Percentiles rank a stretch among this genome's conserved stretches.
Evolutionary conservation across 2,329 filamentous ascomycete species (phyloP).

Genomic region (Byssochlamys sp.): DNA sequence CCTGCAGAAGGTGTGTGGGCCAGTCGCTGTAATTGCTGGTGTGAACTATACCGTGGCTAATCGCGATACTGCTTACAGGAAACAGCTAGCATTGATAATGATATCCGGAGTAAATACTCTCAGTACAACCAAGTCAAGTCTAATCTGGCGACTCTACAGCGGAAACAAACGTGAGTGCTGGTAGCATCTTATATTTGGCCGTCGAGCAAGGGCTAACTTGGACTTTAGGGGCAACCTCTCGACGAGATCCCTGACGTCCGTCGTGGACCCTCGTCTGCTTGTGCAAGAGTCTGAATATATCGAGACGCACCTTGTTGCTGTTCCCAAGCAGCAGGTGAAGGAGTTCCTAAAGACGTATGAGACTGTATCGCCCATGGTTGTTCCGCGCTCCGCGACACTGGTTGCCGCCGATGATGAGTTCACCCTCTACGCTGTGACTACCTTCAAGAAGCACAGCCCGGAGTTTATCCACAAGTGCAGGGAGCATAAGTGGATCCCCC

Average conservation of each 20-base stretch:
- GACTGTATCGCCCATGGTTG: conserved; percentile 78
- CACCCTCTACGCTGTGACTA: conserved; percentile 74
- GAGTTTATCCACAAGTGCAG: conserved; percentile 89
- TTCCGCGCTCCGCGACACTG: conserved; percentile 73
- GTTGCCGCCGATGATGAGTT: conserved; percentile 85
- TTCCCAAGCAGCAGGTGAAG: conserved; percentile 69
- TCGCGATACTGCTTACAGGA: conserved; percentile 47
- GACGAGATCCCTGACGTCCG: conserved; percentile 82
- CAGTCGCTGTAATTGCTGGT: not conserved
- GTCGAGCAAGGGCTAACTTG: conserved; percentile 1
- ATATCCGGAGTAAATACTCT: conserved; percentile 86
- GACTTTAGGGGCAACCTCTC: conserved; percentile 69
- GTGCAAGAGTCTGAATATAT: conserved; percentile 91
- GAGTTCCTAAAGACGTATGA: conserved; percentile 88
- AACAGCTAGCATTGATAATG: conserved; percentile 82
- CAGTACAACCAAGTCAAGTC: conserved; percentile 90
- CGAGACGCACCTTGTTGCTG: conserved; percentile 85
- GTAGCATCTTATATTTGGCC: not conserved
- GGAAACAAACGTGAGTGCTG: conserved; percentile 67
- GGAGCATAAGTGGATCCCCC: conserved; percentile 87
- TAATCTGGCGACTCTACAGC: conserved; percentile 67
- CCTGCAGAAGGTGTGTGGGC: conserved; percentile 63
- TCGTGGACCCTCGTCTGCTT: conserved; percentile 70
- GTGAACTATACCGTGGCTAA: not conserved
- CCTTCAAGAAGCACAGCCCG: conserved; percentile 79